Base-by-base conservation (phyloP, 306 rosid genomes). In the Cucurbita maxima region DNA sequence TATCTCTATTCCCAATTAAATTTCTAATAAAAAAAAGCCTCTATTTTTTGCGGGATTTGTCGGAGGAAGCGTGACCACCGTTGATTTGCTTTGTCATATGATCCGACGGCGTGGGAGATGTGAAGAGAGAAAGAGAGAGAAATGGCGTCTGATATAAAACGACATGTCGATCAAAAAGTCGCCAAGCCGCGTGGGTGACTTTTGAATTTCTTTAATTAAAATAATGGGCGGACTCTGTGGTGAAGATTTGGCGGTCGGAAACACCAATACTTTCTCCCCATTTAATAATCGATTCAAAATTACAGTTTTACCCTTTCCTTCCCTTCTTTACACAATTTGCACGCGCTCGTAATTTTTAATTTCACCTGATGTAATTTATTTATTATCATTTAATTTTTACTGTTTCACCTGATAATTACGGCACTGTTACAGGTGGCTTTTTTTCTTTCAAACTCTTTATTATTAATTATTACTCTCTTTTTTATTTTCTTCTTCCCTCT, bases 161-260 rank as follows among this genome's bases (percentile, higher is more conserved):
- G 73, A 56, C 41, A 68, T 68, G 73, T 45, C 41, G 56, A 44
- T 20, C 2, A 45, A 68, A 61, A 68, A 22, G 56, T 68, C 13
- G 73, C 20, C 41, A 47, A 30, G 56, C 73, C 73, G 73, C 73
- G 73, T 68, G 73, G 45, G 41, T 18, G 73, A 68, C 73, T 64
- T 68, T 68, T 68, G 19, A 44, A 43, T 68, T 68, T 12, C 8
- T 10, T 18, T 5, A 14, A 30, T 18, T 15, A 34, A 53, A 52
- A 38, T 14, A 52, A 16, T 53, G 11, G 45, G 43, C 25, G 40
- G 18, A 45, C 18, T 58, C 87, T 84, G 88, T 81, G 50, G 69
- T 38, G 47, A 69, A 83, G 94, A 90, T 90, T 90, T 83, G 10
- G 48, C 73, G 84, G 93, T 90, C 91, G 86, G 89, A 68, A 30